Evolutionary conservation across 1,284 basidiomycete genomes (phyloP).

Genomic region (Leccinum fallax): DNA sequence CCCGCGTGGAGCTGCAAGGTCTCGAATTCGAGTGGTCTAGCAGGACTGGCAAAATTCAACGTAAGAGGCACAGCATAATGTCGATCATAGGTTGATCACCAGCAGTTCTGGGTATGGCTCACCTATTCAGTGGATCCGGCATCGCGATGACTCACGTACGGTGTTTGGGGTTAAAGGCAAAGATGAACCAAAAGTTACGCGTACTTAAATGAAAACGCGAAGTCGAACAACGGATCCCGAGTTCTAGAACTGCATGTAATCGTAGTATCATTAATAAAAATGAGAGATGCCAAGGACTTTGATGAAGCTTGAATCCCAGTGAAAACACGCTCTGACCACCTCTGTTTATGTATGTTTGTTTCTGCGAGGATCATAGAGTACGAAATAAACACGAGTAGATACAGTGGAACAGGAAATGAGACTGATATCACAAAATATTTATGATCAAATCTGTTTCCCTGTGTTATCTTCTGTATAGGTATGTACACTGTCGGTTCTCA

Average conservation of each 20-base stretch:
- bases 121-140: not conserved
- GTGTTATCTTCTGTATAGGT: too few species aligned
- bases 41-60: not conserved
- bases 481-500: too few species aligned
- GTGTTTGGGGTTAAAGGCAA: not conserved
- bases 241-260: not conserved
- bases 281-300: too few species aligned
- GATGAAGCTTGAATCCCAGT: too few species aligned
- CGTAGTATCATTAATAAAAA: too few species aligned
- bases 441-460: too few species aligned
- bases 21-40: conserved; percentile 61
- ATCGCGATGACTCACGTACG: not conserved
- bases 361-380: too few species aligned
- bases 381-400: too few species aligned
- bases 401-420: too few species aligned
- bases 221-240: not conserved
- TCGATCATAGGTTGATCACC: not conserved
- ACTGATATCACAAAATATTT: too few species aligned
- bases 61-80: not conserved
- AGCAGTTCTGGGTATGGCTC: not conserved
- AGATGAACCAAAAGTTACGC: not conserved
- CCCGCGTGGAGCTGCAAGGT: conserved; percentile 86
- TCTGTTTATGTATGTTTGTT: too few species aligned
- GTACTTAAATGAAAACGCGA: not conserved
- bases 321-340: too few species aligned